Percentiles rank a stretch among this genome's conserved stretches.
phyloP scores from a whole-genome alignment of 192 early-diverging fungal species.

The Phlyctochytrium planicorne region DNA sequence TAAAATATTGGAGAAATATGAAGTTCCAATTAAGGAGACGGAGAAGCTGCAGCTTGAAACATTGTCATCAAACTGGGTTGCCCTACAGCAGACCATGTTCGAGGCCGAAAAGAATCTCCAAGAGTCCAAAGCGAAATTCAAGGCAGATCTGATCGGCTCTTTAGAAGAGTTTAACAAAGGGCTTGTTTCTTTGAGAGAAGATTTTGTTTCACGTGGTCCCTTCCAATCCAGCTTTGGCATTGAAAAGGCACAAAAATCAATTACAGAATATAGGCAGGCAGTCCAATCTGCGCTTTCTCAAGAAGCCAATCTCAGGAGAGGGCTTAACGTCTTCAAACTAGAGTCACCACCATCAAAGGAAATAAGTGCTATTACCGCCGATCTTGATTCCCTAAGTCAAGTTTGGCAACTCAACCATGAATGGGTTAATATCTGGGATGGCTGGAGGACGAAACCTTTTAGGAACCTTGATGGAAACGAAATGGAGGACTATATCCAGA shows the following conservation, averaged over 20 bases:
- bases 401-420: conserved; percentile 49
- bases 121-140: conserved; percentile 59
- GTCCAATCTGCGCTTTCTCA: conserved; percentile 38
- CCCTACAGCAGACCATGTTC: conserved; percentile 48
- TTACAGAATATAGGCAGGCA: conserved; percentile 45
- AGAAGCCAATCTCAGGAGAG: conserved; percentile 52
- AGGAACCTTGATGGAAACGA: conserved; percentile 47
- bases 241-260: conserved; percentile 52
- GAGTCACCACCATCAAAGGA: conserved; percentile 57
- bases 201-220: conserved; percentile 55
- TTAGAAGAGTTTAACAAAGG: conserved; percentile 54
- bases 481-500: conserved; percentile 56
- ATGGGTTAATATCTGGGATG: conserved; percentile 49
- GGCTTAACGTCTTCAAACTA: conserved; percentile 55
- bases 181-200: conserved; percentile 44
- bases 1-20: conserved; percentile 62
- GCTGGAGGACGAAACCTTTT: conserved; percentile 49
- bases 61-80: conserved; percentile 41
- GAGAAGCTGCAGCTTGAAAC: conserved; percentile 51
- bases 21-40: conserved; percentile 58
- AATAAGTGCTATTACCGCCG: conserved; percentile 38
- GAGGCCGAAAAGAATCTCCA: conserved; percentile 54
- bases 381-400: conserved; percentile 50
- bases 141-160: conserved; percentile 45
- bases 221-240: conserved; percentile 45